Base-by-base conservation (phyloP, 2,329 filamentous ascomycete species). In the Paraphoma chrysanthemicola region DNA sequence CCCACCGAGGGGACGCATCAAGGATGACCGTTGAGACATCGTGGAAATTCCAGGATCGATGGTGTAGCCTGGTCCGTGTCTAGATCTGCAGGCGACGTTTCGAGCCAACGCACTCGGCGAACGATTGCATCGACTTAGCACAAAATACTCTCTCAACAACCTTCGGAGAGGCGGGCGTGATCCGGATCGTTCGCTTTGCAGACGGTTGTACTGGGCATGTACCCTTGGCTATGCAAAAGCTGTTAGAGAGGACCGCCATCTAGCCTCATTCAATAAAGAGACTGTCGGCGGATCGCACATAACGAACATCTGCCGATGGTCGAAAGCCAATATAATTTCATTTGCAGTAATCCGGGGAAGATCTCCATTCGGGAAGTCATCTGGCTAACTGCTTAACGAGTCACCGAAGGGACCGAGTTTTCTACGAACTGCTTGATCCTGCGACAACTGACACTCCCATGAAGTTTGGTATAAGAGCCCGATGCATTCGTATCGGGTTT, bases 21-120 rank as follows among this genome's bases (percentile, higher is more conserved):
- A 29, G 48, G 12, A 31, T 28, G 11, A 17, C 18, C 38, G 38
- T 39, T 36, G 51, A 48, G 44, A 50, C 48, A 36, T 44, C 51
- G 56, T 57, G 51, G 57, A 57, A 39, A 60, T 60, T 62, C 49
- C 50, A 60, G 59, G 56, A 62, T 51, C 47, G 51, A 48, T 58
- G 51, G 46, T 57, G 54, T 53, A 51, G 53, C 52, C 49, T 48
- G 42, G 44, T 43, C 44, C 42, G 54, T 54, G 47, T 60, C 48
- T 53, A 54, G 51, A 50, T 47, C 48, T 55, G 56, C 58, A 52
- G 48, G 38, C 31, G 9, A 59, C 48, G 59, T 57, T 62, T 23
- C 23, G 23, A 23, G 23, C 23, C 5, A 2, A 23, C 23, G 23
- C 23, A 2, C 3, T 36, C 60, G 59, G 56, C 56, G 56, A 48